A percentile compares a stretch with the other conserved stretches of the same genome.
These are phyloP conservation scores for Rubroboletus pulcherrimus DNA, from an alignment of 768 basidiomycete species.

Conservation along the genomic window DNA sequence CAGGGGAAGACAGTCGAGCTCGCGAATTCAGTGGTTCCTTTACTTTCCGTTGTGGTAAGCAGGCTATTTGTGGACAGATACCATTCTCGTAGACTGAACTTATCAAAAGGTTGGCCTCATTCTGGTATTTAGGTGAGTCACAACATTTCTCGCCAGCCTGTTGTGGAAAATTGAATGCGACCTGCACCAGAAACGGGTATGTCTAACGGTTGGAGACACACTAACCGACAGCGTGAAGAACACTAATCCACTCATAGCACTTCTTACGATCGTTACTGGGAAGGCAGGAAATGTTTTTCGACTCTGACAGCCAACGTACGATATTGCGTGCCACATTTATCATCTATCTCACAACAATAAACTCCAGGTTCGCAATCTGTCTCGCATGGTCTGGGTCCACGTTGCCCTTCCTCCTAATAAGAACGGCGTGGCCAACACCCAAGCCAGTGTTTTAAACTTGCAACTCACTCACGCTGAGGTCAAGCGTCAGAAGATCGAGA, in stretches of 20 bases:
- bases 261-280: constrained; percentile 84
- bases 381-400: constrained; percentile 78
- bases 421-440: constrained; percentile 37
- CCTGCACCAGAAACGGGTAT: constrained; percentile 57
- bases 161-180: not conserved
- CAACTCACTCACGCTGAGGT: constrained; percentile 50
- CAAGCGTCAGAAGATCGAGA: constrained; percentile 63
- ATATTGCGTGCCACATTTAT: not conserved
- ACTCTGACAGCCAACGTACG: constrained; percentile 60
- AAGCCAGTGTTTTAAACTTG: constrained; percentile 50
- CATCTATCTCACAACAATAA: not conserved
- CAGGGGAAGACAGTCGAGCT: constrained; percentile 58
- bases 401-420: constrained; percentile 61
- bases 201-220: constrained; percentile 13
- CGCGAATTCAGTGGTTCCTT: constrained; percentile 81
- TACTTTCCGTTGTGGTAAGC: constrained; percentile 86
- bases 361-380: constrained; percentile 61
- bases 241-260: constrained; percentile 43
- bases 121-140: constrained; percentile 73
- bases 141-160: not conserved
- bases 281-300: constrained; percentile 84
- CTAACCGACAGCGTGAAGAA: not conserved
- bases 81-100: not conserved
- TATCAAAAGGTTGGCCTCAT: constrained; percentile 73
- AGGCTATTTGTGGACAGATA: not conserved